Conservation (phyloP, 306 rosid species). For the Quercus engelmannii region DNA sequence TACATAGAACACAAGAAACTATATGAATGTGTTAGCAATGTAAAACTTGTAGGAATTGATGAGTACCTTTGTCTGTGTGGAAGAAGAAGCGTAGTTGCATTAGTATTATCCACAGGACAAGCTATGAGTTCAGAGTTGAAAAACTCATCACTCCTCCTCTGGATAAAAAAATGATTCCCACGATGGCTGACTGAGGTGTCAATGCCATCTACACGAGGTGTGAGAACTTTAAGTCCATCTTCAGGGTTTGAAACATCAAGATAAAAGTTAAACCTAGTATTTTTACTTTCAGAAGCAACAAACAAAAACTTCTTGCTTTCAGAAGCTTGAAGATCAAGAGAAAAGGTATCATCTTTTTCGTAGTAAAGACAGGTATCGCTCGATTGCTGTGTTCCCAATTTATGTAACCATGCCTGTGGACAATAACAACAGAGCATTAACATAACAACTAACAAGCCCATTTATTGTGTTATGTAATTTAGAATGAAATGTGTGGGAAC, state of each 20-base stretch:
- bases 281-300: slow-evolving; percentile 84
- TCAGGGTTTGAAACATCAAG: slow-evolving; percentile 74
- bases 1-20: too few relatives aligned
- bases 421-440: background rate
- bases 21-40: background rate
- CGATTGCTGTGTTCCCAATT: slow-evolving; percentile 71
- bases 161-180: slow-evolving; percentile 75
- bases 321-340: slow-evolving; percentile 68
- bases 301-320: slow-evolving; percentile 86
- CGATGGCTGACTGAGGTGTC: slow-evolving; percentile 81
- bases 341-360: slow-evolving; percentile 77
- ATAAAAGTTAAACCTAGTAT: slow-evolving; percentile 81
- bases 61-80: slow-evolving; percentile 88
- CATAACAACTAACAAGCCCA: too few relatives aligned
- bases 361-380: slow-evolving; percentile 70
- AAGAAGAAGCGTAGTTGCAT: slow-evolving; percentile 68
- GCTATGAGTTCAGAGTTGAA: slow-evolving; percentile 87
- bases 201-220: slow-evolving; percentile 76
- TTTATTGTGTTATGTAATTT: too few relatives aligned
- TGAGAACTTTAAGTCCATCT: slow-evolving; percentile 69
- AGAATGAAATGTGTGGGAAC: too few relatives aligned
- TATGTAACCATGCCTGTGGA: slow-evolving; percentile 83
- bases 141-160: slow-evolving; percentile 66
- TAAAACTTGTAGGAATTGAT: background rate
- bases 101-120: slow-evolving; percentile 58